Evolutionary conservation across 2,329 filamentous ascomycete genomes (phyloP).

Genomic region (Cordyceps cateniannulata): DNA sequence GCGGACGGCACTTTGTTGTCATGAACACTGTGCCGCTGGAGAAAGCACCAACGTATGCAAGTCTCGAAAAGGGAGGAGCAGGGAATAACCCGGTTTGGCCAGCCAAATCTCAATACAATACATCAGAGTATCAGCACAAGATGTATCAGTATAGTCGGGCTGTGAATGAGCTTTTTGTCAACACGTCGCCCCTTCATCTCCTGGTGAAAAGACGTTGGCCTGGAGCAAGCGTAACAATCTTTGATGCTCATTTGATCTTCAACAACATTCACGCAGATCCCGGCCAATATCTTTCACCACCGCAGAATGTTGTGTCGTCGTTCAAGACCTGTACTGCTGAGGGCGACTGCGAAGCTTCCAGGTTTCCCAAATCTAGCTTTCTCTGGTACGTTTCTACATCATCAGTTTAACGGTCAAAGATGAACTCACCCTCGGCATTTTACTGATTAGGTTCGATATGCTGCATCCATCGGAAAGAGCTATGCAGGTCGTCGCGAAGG

Average conservation of each 20-base stretch:
- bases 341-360: slow-evolving; percentile 31
- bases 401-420: neutral
- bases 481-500: slow-evolving; percentile 32
- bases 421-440: neutral
- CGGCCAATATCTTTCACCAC: slow-evolving; percentile 52
- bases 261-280: slow-evolving; percentile 60
- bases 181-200: slow-evolving; percentile 42
- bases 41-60: slow-evolving; percentile 57
- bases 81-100: slow-evolving; percentile 39
- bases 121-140: slow-evolving; percentile 38
- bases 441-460: slow-evolving; percentile 48
- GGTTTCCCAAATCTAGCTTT: slow-evolving; percentile 49
- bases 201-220: slow-evolving; percentile 42
- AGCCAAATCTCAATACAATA: slow-evolving; percentile 40
- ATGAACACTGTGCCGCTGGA: slow-evolving; percentile 64
- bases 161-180: slow-evolving; percentile 43
- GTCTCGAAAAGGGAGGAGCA: slow-evolving; percentile 29
- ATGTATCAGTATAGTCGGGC: slow-evolving; percentile 40
- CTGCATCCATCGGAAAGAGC: slow-evolving; percentile 65
- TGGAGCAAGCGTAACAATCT: slow-evolving; percentile 56
- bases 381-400: slow-evolving; percentile 47
- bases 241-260: slow-evolving; percentile 60
- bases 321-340: slow-evolving; percentile 45
- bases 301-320: slow-evolving; percentile 54
- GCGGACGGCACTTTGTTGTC: slow-evolving; percentile 65